These are phyloP conservation scores for Blepharisma japonicum DNA, from an alignment of 73 alveolate species.

Conservation along the genomic window DNA sequence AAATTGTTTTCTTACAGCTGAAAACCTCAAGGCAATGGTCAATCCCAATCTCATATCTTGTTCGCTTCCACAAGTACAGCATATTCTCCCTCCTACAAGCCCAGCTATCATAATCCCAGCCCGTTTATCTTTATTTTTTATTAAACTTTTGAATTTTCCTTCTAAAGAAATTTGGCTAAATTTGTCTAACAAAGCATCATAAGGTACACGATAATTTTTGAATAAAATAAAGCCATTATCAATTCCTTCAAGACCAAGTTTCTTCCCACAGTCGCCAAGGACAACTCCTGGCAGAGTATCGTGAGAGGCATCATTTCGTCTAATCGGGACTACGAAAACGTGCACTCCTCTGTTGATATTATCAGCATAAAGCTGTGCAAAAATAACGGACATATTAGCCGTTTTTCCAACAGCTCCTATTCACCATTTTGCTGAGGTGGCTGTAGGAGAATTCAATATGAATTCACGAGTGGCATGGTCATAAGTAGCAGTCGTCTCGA, in stretches of 20 bases:
- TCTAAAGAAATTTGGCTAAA: slow-evolving; percentile 57
- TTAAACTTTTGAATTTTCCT: slow-evolving; percentile 55
- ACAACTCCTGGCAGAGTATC: slow-evolving; percentile 75
- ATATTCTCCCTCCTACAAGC: slow-evolving; percentile 72
- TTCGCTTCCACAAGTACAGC: slow-evolving; percentile 43
- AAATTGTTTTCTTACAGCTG: slow-evolving; percentile 67
- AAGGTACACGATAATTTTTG: slow-evolving; percentile 62
- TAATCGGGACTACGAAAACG: slow-evolving; percentile 64
- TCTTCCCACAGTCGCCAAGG: slow-evolving; percentile 86
- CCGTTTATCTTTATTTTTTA: slow-evolving; percentile 68
- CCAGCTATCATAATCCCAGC: slow-evolving; percentile 62
- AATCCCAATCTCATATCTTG: slow-evolving; percentile 51
- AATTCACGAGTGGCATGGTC: slow-evolving; percentile 68
- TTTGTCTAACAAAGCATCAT: slow-evolving; percentile 62
- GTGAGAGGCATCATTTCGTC: slow-evolving; percentile 74
- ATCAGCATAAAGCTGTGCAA: slow-evolving; percentile 72
- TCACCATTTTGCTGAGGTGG: slow-evolving; percentile 81
- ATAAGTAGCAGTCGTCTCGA: slow-evolving; percentile 73
- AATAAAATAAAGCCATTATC: slow-evolving; percentile 79
- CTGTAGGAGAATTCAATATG: slow-evolving; percentile 68
- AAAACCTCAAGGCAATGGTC: slow-evolving; percentile 65
- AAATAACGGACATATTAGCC: slow-evolving; percentile 69
- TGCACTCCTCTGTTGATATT: slow-evolving; percentile 75
- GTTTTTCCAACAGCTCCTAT: slow-evolving; percentile 74
- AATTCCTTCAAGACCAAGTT: slow-evolving; percentile 69